Base-by-base conservation (phyloP, 1,284 basidiomycete species). In the Heterobasidion annosum region DNA sequence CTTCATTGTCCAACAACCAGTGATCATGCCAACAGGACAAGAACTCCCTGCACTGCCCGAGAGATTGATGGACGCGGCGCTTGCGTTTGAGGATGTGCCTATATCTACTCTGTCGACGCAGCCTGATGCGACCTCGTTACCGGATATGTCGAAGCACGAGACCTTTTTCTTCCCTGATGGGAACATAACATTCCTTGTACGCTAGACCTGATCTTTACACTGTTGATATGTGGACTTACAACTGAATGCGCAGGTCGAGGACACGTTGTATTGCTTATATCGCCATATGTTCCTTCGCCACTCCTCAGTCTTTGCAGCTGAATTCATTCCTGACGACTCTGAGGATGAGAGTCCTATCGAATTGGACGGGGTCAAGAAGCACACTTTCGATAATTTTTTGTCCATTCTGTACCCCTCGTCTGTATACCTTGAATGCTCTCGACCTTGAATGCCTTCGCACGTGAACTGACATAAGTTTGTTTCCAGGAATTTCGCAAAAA, bases 41-140 rank as follows among this genome's bases (percentile, higher is more conserved):
- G 25, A 25, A 25, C 25, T 5, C 5, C 25, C 25, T 25, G 25
- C 25, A 5, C 25, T 25, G 25, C 25, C 25, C 25, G 25, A 4
- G 25, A 25, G 3, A 25, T 25, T 25, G 25, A 25, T 4, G 25
- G 25, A 25, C 25, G 25, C 25, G 3, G 25, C 25, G 25, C 25
- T 25, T 25, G 25, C 25, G 3, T 25, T 25, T 4, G 25, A 25
- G 25, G 25, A 25, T 5, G 25, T 25, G 64, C 54, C 56, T 58
- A 9, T 62, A 62, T 15, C 61, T 69, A 7, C 63, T 59, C 45
- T 52, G 59, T 45, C 61, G 64, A 16, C n/a, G 37, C n/a, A 4
- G 37, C n/a, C 37, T n/a, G 37, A 40, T 35, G 48, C 4, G 32
- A 12, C 15, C 6, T 47, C 45, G 10, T 5, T 10, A 16, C 45